phyloP scores from a whole-genome alignment of 345 rosid genomes.

The Noccaea caerulescens region DNA sequence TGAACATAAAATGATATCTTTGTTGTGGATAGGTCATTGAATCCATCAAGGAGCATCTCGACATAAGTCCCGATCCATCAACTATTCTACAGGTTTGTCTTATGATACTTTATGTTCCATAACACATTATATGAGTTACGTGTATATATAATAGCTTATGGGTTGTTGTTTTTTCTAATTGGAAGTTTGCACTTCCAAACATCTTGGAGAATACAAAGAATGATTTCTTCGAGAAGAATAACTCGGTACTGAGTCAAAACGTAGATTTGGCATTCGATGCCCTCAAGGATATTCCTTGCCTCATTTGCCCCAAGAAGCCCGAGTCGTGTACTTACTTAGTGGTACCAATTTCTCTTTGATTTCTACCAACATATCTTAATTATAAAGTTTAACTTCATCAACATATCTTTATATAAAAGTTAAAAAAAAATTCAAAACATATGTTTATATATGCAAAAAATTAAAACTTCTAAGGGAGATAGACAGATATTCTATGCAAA shows the following conservation, averaged over 20 bases:
- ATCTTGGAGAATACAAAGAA: constrained; percentile 60
- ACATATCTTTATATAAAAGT: background rate
- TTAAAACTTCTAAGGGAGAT: background rate
- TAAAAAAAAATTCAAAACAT: background rate
- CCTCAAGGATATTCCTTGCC: constrained; percentile 62
- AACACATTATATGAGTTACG: background rate
- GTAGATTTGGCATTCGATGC: constrained; percentile 50
- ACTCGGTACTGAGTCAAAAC: constrained; percentile 46
- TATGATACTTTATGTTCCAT: background rate
- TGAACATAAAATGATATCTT: background rate
- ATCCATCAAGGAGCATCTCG: constrained; percentile 46
- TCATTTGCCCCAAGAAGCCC: constrained; percentile 58
- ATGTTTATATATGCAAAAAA: background rate
- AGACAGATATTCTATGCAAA: too few relatives aligned
- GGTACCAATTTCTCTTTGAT: constrained; percentile 47
- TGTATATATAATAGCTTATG: background rate
- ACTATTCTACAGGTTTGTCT: constrained; percentile 59
- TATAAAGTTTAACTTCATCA: background rate
- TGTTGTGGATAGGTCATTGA: constrained; percentile 47
- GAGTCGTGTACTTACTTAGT: constrained; percentile 68
- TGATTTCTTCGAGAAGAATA: constrained; percentile 55
- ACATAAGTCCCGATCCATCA: constrained; percentile 48
- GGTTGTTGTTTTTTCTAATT: constrained; percentile 24
- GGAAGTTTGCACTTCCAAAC: constrained; percentile 69
- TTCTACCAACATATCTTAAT: background rate